Base-by-base conservation (phyloP, 257 asterid genomes). In the Anisodus tanguticus region DNA sequence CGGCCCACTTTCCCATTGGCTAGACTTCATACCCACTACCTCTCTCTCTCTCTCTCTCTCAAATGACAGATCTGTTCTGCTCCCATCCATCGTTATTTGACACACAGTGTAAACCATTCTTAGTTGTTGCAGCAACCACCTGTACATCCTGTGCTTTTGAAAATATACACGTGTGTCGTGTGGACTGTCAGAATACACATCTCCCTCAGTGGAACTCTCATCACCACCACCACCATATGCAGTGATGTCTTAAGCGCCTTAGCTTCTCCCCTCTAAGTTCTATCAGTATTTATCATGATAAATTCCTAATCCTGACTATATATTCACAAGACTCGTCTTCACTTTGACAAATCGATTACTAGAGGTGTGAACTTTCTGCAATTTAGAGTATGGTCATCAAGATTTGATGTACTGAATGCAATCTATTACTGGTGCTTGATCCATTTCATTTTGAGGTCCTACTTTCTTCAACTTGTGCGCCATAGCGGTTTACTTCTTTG, bases 401-500 rank as follows among this genome's bases (percentile, higher is more conserved):
- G 76, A 37, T 68, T 37, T 37, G 51, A 68, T 68, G 49, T 68
- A 68, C 26, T 13, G 16, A 37, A 37, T 68, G n/a, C 76, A 37
- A 37, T 11, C 26, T 37, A 49, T 4, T 15, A 5, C 47, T 77
- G 59, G 62, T 70, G 6, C 59, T 85, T 81, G 83, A 77, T 78
- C 84, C 80, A 76, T 76, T 76, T 76, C 81, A 51, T 22, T 70
- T 76, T 51, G 45, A 76, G 13, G 37, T 76, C n/a, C 26, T 76
- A 51, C 26, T 76, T 76, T 76, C 41, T 76, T 51, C 62, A 26
- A 22, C 22, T 76, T 26, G 47, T 76, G 3, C 1, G 3, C 12
- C 26, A 6, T 12, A 7, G 47, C 63, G 51, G 19, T 51, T 22
- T 22, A 22, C 19, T 26, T 9, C 58, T 22, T 49, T 76, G 81